These are phyloP conservation scores for Inonotus obliquus DNA, from an alignment of 1,284 basidiomycete genomes.

Conservation along the genomic window DNA sequence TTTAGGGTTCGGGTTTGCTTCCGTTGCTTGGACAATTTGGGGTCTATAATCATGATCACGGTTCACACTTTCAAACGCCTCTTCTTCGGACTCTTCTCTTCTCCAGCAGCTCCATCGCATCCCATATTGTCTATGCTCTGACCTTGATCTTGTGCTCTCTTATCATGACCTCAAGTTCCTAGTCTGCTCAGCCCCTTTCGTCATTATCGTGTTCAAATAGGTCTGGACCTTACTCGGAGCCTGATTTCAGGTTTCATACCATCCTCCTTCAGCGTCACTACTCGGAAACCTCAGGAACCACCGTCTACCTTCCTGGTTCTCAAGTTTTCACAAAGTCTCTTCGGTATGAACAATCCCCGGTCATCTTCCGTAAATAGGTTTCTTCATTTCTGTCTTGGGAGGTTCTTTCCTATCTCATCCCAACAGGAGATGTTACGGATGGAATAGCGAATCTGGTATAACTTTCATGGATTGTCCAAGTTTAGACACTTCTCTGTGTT, in stretches of 20 bases:
- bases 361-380: not conserved
- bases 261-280: not conserved
- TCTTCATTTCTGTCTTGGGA: too few species aligned
- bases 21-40: not conserved
- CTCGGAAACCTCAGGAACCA: not conserved
- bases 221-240: not conserved
- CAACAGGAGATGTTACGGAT: too few species aligned
- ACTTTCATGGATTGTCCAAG: too few species aligned
- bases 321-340: not conserved
- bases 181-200: not conserved
- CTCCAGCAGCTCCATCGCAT: not conserved
- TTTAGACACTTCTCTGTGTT: too few species aligned
- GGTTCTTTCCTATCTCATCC: too few species aligned
- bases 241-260: not conserved
- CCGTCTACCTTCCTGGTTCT: not conserved
- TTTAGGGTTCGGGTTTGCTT: not conserved
- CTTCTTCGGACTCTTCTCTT: not conserved
- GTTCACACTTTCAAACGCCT: not conserved
- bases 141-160: not conserved
- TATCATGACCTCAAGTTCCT: not conserved
- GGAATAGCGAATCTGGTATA: too few species aligned
- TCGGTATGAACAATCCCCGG: not conserved
- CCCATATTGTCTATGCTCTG: not conserved
- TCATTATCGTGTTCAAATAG: not conserved
- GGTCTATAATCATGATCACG: too few species aligned